A percentile compares a stretch with the other conserved stretches of the same genome.
These are phyloP conservation scores for Fusarium sp. DNA, from an alignment of 2,329 filamentous ascomycete genomes.

Conservation along the genomic window DNA sequence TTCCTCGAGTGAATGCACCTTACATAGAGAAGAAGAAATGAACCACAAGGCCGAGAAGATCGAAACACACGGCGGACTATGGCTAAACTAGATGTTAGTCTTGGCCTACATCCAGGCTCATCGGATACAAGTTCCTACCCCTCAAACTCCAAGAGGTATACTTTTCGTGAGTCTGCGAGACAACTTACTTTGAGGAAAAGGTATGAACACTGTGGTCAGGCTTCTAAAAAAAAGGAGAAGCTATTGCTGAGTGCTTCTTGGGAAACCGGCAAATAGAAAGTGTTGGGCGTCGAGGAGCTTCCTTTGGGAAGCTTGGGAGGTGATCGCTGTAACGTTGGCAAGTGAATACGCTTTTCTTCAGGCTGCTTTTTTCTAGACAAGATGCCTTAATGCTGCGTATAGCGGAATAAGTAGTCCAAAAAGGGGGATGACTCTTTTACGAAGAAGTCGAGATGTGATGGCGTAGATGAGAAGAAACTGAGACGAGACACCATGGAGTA, in stretches of 20 bases:
- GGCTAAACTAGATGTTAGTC: not conserved
- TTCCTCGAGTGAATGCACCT: not conserved
- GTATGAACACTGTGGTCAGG: not conserved
- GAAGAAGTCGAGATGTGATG: constrained; percentile 37
- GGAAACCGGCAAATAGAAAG: not conserved
- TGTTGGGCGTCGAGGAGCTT: not conserved
- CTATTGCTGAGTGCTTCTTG: not conserved
- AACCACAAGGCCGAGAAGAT: not conserved
- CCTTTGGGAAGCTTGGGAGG: constrained; percentile 4
- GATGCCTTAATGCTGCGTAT: constrained; percentile 47
- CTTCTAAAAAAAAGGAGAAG: not conserved
- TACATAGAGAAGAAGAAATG: not conserved
- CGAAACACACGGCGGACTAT: not conserved
- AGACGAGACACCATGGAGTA: not conserved
- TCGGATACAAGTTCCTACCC: not conserved
- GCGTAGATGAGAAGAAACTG: constrained; percentile 17
- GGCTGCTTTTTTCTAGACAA: constrained; percentile 37
- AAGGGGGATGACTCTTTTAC: constrained; percentile 23
- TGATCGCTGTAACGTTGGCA: constrained; percentile 28
- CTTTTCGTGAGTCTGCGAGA: not conserved
- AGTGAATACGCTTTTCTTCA: constrained; percentile 25
- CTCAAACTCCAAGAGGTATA: too few relatives aligned
- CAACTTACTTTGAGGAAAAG: constrained; percentile 1
- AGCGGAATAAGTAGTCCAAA: constrained; percentile 48
- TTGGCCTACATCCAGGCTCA: not conserved